Evolutionary conservation across 2,329 filamentous ascomycete genomes (phyloP), one percentile per base, ranked within the genome.

Genomic region (Xylaria sp.): DNA sequence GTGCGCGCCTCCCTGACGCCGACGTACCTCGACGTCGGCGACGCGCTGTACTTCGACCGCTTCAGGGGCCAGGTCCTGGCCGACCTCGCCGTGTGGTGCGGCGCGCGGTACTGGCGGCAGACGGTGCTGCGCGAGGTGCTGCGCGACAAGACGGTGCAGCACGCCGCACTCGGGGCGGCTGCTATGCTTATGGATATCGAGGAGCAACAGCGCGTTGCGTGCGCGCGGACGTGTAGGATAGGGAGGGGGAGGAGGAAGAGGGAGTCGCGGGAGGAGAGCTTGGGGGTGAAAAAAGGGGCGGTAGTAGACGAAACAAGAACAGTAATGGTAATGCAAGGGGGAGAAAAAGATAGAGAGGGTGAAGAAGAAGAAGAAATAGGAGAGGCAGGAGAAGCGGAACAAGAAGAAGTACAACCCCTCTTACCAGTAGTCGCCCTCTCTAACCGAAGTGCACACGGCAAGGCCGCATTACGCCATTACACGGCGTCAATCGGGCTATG

Each of bases 181-280:
- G 72, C 72, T 2, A 71, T 72, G 67, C n/a, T 72, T 9, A 61
- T 65, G 38, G 72, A 69, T 11, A 68, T 69, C n/a, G 72, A 73
- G 45, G 47, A 66, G 61, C 66, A 62, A 55, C 53, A 67, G 42
- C 29, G 44, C 3, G 25, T 3, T 5, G 61, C 50, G 17, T 36
- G 3, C 5, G 20, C 39, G 10, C 65, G 13, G 49, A 4, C 4
- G 2, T 29, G 33, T 1, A 38, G 31, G 20, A n/a, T n/a, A 49
- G 5, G 33, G 49, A 15, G 7, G 3, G 25, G 3, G 15, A 27
- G 27, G 20, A 49, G 5, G 33, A 54, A 15, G 7, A 5, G 25
- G 3, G 15, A 27, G 27, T 22, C 29, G 4, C 29, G 5, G 36
- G 15, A 13, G n/a, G 27, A 45, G 51, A 10, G 17, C 15, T 29